Base-by-base conservation (phyloP, 495 filamentous ascomycete species). In the Trichoderma parareesei region DNA sequence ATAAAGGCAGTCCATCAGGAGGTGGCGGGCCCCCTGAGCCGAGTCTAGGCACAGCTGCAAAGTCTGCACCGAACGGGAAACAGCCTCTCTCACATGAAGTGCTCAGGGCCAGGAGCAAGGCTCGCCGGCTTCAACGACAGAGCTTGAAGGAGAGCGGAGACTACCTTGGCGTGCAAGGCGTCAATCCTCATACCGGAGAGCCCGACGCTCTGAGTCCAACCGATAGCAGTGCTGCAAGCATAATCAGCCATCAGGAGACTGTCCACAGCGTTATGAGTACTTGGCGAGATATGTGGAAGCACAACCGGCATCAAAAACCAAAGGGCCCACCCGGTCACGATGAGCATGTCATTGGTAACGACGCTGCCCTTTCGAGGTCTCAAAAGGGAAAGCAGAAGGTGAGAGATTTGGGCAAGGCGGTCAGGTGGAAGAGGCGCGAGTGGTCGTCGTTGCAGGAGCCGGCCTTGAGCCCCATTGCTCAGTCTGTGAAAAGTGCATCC, bases 141-240 rank as follows among this genome's bases (percentile, higher is more conserved):
- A 73, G 59, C 16, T 65, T 80, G 38, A 76, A 74, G 48, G 73
- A 78, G 63, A 80, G 78, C 62, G 78, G 80, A 16, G 82, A 84
- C 65, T 84, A 77, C 70, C 73, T 84, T 11, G 81, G 82, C 11
- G 78, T 83, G 13, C 81, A 81, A 65, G 81, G 82, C 20, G 76
- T 77, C n/a, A 82, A 84, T 65, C 81, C 82, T 11, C 70, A 76
- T 55, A 84, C 81, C n/a, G 81, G 82, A 2, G 71, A 74, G 66
- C 76, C 73, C 64, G 75, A 82, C 42, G 69, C 77, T 7, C 69
- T 80, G 40, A 80, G 78, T 10, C 77, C 78, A 16, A 78, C 77
- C 14, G 76, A 70, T 10, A 78, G 75, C 65, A 74, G 69, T 16
- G 57, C 62, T 11, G 57, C 48, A 44, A 69, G 63, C 65, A 37